Evolutionary conservation across 2,329 filamentous ascomycete genomes (phyloP), one percentile per base, ranked within the genome.

Genomic region (Juglanconis sp.): DNA sequence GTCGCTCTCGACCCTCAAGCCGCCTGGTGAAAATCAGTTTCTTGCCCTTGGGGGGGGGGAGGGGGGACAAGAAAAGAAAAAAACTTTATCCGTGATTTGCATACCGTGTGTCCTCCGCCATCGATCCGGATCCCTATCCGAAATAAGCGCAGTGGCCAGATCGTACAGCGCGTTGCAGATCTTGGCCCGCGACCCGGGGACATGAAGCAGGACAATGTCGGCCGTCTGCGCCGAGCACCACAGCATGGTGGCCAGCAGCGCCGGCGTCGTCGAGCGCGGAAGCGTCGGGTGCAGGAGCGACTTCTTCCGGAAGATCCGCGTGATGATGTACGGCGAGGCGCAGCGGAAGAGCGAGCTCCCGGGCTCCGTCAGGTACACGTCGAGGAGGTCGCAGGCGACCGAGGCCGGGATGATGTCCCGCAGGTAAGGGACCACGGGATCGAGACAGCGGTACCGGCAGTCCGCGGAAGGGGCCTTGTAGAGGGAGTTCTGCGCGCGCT

Each of bases 211-310:
- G 34, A 72, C 73, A 53, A 77, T 76, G 53, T 80, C 77, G 1
- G 78, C 77, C 10, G 77, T 81, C 59, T 81, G 77, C 0, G 77
- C 75, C 9, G 76, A 74, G 49, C 74, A 77, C 74, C 79, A 82
- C 0, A 82, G 70, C 60, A 82, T 80, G 1, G 77, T 77, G 0
- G 75, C 73, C 5, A 82, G 67, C 4, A 82, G 68, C 1, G 79
- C 77, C 1, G 78, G 75, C 0, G 77, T 76, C 0, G 74, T 75
- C 9, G 67, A 69, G 31, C 79, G 72, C 1, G 78, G 77, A 17
- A 72, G 72, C 0, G 71, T 69, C 2, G 74, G 68, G 47, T 77
- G 72, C 0, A 78, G 68, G 4, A 81, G 69, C 0, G 78, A 79
- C 57, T 72, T 72, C 61, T 74, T 78, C 17, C 78, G 73, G 49